Conservation (phyloP, 805 yeast species). For the Maudiozyma bulderi region DNA sequence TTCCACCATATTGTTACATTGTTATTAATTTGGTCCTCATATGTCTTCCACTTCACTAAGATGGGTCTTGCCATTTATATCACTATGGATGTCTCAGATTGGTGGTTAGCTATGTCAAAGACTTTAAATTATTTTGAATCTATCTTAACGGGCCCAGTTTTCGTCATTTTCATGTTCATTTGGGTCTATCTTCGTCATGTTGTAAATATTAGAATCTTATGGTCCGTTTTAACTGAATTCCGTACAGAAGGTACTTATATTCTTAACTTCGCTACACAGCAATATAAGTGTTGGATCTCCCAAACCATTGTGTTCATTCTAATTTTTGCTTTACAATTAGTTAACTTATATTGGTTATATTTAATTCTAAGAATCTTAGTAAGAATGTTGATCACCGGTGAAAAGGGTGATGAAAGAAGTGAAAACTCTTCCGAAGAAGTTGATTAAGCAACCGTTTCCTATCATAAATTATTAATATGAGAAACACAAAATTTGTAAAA, state of each 20-base stretch:
- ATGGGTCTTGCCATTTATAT: slow-evolving; percentile 86
- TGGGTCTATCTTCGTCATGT: slow-evolving; percentile 92
- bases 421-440: slow-evolving; percentile 47
- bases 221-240: slow-evolving; percentile 85
- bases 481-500: no score
- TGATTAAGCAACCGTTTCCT: slow-evolving; percentile 1
- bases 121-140: slow-evolving; percentile 77
- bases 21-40: slow-evolving; percentile 75
- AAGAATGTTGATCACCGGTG: slow-evolving; percentile 52
- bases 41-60: slow-evolving; percentile 92
- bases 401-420: slow-evolving; percentile 71
- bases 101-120: slow-evolving; percentile 76
- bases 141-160: slow-evolving; percentile 50
- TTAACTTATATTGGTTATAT: slow-evolving; percentile 81
- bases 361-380: slow-evolving; percentile 69
- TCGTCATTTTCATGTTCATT: slow-evolving; percentile 50
- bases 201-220: slow-evolving; percentile 67
- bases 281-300: slow-evolving; percentile 93
- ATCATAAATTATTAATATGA: slow-evolving; percentile 9
- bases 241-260: slow-evolving; percentile 72
- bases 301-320: slow-evolving; percentile 79
- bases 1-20: slow-evolving; percentile 91
- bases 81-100: slow-evolving; percentile 96
- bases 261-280: slow-evolving; percentile 79
- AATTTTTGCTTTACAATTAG: slow-evolving; percentile 71